Percentiles rank a stretch among this genome's conserved stretches.
phyloP scores from a whole-genome alignment of 495 filamentous ascomycete genomes.

The Patellaria atrata region DNA sequence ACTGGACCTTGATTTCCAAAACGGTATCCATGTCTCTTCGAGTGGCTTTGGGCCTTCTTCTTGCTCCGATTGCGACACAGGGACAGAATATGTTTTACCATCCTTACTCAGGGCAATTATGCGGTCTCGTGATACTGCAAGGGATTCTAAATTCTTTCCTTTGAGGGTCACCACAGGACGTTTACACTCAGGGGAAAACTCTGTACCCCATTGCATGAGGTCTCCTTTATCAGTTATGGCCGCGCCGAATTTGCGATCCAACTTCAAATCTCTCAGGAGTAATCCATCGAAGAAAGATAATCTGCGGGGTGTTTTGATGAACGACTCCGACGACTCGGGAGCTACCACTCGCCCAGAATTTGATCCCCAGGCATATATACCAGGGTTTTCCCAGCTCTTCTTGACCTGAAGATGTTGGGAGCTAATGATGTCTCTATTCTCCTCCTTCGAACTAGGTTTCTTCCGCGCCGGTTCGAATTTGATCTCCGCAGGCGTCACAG shows the following conservation, averaged over 20 bases:
- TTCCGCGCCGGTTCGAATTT: conserved; percentile 45
- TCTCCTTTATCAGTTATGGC: conserved; percentile 82
- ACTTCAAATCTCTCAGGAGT: conserved; percentile 73
- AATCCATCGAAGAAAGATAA: conserved; percentile 75
- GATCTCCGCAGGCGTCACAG: conserved; percentile 31
- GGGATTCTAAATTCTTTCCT: conserved; percentile 62
- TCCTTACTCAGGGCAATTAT: conserved; percentile 63
- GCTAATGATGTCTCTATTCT: conserved; percentile 55
- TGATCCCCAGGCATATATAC: conserved; percentile 84
- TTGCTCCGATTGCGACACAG: conserved; percentile 62
- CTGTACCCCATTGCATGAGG: conserved; percentile 80
- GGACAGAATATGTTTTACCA: conserved; percentile 77
- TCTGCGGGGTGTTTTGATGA: conserved; percentile 65
- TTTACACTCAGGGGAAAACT: conserved; percentile 43
- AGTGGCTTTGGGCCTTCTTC: conserved; percentile 40
- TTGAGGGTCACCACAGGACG: conserved; percentile 56
- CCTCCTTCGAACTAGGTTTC: conserved; percentile 41
- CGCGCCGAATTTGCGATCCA: conserved; percentile 70
- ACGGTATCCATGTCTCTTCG: conserved; percentile 62
- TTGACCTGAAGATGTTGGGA: conserved; percentile 74
- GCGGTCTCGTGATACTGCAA: conserved; percentile 64
- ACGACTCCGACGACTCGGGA: conserved; percentile 59
- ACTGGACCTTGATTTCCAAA: conserved; percentile 43
- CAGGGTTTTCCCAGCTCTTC: conserved; percentile 76
- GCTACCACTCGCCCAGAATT: conserved; percentile 77